Evolutionary conservation across 2,329 filamentous ascomycete species (phyloP), one percentile per base, ranked within the genome.

Genomic region (Aspergillus fumigatiaffinis): DNA sequence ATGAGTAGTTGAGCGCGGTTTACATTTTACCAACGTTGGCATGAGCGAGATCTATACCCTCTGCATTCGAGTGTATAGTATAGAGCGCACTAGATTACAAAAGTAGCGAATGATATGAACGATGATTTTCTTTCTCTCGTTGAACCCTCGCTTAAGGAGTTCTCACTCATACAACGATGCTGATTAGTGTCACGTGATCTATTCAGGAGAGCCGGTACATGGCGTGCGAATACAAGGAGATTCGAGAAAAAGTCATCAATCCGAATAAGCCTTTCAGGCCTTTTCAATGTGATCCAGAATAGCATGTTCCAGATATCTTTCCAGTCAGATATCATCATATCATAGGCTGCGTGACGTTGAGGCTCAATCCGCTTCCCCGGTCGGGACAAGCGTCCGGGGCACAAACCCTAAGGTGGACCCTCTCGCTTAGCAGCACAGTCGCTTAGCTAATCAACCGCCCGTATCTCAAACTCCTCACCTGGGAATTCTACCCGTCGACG

Each of bases 361-460:
- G 53, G 53, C 41, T 23, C 50, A 56, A 38, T 23, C 48, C 32
- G 47, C 52, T 57, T 59, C 60, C 58, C 52, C 32, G 59, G 60
- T 52, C 4, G 58, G 65, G 57, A 41, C 62, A 68, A 63, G 53
- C 57, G 60, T 59, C 59, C 57, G 66, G 66, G 68, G 68, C 66
- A 69, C 53, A 60, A 74, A 61, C 72, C 72, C 73, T 74, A 74
- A 68, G 58, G 69, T 72, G 71, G 71, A 63, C 60, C 63, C 59
- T 50, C 67, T 74, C 73, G 73, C 72, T 75, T 75, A 75, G 67
- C 60, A 60, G 61, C 67, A 72, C 66, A 71, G 60, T 66, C 44
- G 64, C 66, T 75, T 73, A 75, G 69, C 72, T 75, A 75, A 75
- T 72, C 71, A 69, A 60, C 63, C 71, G 66, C 63, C 61, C 62